Conservation (phyloP, 805 yeast genomes). For the Metschnikowia cerradonensis region DNA sequence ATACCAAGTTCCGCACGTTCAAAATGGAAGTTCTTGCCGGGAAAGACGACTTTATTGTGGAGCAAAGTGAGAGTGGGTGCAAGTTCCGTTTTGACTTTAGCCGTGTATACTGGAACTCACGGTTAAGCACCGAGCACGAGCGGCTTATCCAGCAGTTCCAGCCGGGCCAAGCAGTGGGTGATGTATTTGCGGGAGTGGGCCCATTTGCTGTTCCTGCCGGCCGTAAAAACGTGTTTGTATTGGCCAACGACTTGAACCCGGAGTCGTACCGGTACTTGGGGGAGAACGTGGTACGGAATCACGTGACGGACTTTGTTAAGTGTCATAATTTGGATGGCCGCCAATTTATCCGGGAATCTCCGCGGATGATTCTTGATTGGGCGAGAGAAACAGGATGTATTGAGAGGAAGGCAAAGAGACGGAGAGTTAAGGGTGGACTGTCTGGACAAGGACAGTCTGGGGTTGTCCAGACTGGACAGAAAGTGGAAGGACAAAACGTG, state of each 20-base stretch:
- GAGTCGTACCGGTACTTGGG: conserved; percentile 69
- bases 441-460: neutral
- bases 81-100: conserved; percentile 81
- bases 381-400: conserved; percentile 30
- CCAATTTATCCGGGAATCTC: conserved; percentile 64
- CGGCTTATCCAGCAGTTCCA: conserved; percentile 62
- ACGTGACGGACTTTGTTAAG: conserved; percentile 54
- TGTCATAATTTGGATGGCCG: conserved; percentile 79
- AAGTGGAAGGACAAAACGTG: no score
- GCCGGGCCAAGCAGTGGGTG: conserved; percentile 76
- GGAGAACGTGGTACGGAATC: conserved; percentile 61
- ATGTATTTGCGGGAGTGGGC: conserved; percentile 98
- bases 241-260: conserved; percentile 94
- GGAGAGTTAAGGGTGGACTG: conserved; percentile 20
- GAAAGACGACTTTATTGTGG: conserved; percentile 65
- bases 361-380: conserved; percentile 48
- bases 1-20: conserved; percentile 85
- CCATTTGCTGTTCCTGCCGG: conserved; percentile 98
- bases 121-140: conserved; percentile 91
- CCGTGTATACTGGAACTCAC: conserved; percentile 95
- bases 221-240: conserved; percentile 68
- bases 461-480: no score
- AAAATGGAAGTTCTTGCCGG: conserved; percentile 94
- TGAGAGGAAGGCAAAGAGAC: conserved; percentile 33
- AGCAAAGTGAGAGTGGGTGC: conserved; percentile 86